A percentile compares a stretch with the other conserved stretches of the same genome.
These are phyloP conservation scores for Drechslerella coelobrocha DNA, from an alignment of 2,329 filamentous ascomycete species.

Conservation along the genomic window DNA sequence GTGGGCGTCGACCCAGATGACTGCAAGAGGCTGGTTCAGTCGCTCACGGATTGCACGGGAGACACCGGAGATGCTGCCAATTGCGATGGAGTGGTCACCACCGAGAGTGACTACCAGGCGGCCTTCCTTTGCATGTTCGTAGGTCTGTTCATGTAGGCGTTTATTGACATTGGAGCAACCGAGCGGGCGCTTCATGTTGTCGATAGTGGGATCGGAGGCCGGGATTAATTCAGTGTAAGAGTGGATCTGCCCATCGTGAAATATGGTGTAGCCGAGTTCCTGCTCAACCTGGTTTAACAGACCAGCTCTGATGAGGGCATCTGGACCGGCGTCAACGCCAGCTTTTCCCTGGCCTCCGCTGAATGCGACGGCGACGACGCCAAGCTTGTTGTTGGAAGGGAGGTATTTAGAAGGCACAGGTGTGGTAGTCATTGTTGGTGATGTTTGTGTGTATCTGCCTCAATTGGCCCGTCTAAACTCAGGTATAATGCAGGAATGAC, in stretches of 20 bases:
- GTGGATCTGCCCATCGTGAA: slow-evolving; percentile 83
- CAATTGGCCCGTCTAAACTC: not conserved
- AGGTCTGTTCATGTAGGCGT: slow-evolving; percentile 81
- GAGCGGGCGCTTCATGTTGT: slow-evolving; percentile 84
- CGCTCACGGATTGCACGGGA: slow-evolving; percentile 86
- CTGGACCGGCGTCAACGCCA: slow-evolving; percentile 88
- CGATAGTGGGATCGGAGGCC: slow-evolving; percentile 74
- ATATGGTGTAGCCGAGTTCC: slow-evolving; percentile 86
- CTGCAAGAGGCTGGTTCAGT: slow-evolving; percentile 80
- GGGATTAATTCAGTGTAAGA: slow-evolving; percentile 79
- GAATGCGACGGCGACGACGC: slow-evolving; percentile 93
- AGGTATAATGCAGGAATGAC: not conserved
- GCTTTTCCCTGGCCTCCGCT: slow-evolving; percentile 94
- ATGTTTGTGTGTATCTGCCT: not conserved
- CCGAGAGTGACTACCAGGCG: slow-evolving; percentile 91
- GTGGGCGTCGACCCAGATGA: slow-evolving; percentile 99
- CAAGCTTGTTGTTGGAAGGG: slow-evolving; percentile 77
- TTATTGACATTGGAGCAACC: slow-evolving; percentile 85
- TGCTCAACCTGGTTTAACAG: slow-evolving; percentile 81
- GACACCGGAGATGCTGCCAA: slow-evolving; percentile 87
- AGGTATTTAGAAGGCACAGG: slow-evolving; percentile 77
- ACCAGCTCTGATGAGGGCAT: slow-evolving; percentile 85
- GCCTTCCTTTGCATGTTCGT: slow-evolving; percentile 80
- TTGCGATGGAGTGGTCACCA: slow-evolving; percentile 94
- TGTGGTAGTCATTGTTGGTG: slow-evolving; percentile 61